These are phyloP conservation scores for Trichoderma simmonsii DNA, from an alignment of 2,329 filamentous ascomycete species.

Conservation along the genomic window DNA sequence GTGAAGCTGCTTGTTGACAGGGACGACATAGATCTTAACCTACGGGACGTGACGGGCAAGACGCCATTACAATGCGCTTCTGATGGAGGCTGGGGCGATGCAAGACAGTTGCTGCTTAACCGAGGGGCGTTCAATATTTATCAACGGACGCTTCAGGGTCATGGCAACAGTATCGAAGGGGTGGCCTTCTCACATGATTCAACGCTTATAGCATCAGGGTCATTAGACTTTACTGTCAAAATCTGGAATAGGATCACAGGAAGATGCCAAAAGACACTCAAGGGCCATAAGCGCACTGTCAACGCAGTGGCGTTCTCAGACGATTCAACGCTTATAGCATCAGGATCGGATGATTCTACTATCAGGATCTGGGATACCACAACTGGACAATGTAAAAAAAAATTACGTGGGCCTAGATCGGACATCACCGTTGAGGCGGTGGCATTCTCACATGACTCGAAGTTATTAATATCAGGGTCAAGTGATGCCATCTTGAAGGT, in stretches of 20 bases:
- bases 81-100: neutral
- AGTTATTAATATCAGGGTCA: neutral
- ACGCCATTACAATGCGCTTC: neutral
- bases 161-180: neutral
- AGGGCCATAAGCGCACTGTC: neutral
- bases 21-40: neutral
- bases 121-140: neutral
- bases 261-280: neutral
- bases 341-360: neutral
- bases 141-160: neutral
- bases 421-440: neutral
- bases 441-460: neutral
- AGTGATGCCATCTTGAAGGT: neutral
- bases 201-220: neutral
- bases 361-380: neutral
- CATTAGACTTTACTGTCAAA: neutral
- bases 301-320: neutral
- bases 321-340: neutral
- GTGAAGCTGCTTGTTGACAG: neutral
- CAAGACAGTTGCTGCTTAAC: neutral
- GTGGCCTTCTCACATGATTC: neutral
- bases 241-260: neutral
- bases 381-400: neutral
- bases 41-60: neutral
- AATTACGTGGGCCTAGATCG: neutral